A percentile compares a stretch with the other conserved stretches of the same genome.
Conservation (phyloP, 805 yeast species). For the Myxozyma lipomycoides region DNA sequence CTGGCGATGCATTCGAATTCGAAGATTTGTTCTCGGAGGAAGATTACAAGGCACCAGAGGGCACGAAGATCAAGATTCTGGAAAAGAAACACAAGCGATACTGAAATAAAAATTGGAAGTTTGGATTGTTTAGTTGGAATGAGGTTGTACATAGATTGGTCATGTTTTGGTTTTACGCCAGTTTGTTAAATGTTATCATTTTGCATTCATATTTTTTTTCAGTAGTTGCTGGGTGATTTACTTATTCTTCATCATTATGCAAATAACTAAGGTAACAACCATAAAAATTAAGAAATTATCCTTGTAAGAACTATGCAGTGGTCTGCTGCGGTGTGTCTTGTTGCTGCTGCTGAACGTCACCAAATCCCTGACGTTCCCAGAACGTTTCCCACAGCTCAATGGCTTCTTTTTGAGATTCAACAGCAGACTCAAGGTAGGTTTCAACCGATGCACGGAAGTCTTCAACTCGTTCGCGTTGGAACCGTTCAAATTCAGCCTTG, state of each 20-base stretch:
- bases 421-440: slow-evolving; percentile 80
- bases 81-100: slow-evolving; percentile 9
- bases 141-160: neutral
- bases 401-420: slow-evolving; percentile 87
- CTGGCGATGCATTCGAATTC: slow-evolving; percentile 6
- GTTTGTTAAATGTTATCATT: neutral
- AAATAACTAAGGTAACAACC: neutral
- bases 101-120: neutral
- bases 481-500: slow-evolving; percentile 58
- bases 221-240: no score
- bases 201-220: neutral
- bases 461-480: slow-evolving; percentile 69
- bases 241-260: neutral
- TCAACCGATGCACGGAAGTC: slow-evolving; percentile 90
- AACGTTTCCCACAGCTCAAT: slow-evolving; percentile 52
- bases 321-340: slow-evolving; percentile 2
- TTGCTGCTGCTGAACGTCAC: slow-evolving; percentile 19
- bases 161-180: no score
- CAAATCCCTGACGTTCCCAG: slow-evolving; percentile 48
- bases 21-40: slow-evolving; percentile 16
- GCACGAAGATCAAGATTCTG: slow-evolving; percentile 10
- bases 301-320: neutral
- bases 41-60: slow-evolving; percentile 10
- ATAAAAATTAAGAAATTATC: neutral
- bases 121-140: neutral